Evolutionary conservation across 805 yeast genomes (phyloP).

Genomic region (Candida taoyuanica): DNA sequence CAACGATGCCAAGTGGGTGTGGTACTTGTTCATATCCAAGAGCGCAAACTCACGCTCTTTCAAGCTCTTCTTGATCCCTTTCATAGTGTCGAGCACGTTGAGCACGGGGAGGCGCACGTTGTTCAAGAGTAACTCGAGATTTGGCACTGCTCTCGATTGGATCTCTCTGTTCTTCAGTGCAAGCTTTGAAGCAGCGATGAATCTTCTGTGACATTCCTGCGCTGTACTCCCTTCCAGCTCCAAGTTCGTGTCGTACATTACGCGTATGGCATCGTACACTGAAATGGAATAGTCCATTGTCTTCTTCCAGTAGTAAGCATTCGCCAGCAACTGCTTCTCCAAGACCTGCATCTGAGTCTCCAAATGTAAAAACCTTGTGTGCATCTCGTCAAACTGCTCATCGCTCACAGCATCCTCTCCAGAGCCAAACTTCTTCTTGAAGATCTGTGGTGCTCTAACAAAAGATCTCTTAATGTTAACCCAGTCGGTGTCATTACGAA

Average conservation of each 20-base stretch:
- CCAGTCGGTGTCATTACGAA: constrained; percentile 26
- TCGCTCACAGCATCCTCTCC: constrained; percentile 54
- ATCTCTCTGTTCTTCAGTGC: constrained; percentile 12
- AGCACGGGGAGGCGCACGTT: constrained; percentile 24
- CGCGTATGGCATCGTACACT: constrained; percentile 5
- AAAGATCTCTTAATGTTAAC: constrained; percentile 59
- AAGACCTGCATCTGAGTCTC: constrained; percentile 8
- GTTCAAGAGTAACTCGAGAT: constrained; percentile 25
- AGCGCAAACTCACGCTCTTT: constrained; percentile 32
- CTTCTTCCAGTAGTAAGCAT: constrained; percentile 2
- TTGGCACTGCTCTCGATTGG: constrained; percentile 6
- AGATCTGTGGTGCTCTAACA: constrained; percentile 83
- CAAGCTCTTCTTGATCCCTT: constrained; percentile 27
- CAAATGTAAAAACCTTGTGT: constrained; percentile 3
- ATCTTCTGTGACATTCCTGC: background rate
- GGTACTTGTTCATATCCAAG: constrained; percentile 35
- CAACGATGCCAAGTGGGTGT: constrained; percentile 21
- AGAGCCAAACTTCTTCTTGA: constrained; percentile 84
- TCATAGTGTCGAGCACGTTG: constrained; percentile 15
- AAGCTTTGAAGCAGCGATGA: background rate
- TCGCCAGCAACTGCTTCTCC: constrained; percentile 14
- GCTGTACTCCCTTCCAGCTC: background rate
- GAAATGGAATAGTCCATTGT: constrained; percentile 9
- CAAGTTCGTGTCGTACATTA: constrained; percentile 12
- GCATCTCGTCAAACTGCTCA: constrained; percentile 14